Evolutionary conservation across 371 early-diverging fungal species (phyloP).

Genomic region (Furculomyces boomerangus): DNA sequence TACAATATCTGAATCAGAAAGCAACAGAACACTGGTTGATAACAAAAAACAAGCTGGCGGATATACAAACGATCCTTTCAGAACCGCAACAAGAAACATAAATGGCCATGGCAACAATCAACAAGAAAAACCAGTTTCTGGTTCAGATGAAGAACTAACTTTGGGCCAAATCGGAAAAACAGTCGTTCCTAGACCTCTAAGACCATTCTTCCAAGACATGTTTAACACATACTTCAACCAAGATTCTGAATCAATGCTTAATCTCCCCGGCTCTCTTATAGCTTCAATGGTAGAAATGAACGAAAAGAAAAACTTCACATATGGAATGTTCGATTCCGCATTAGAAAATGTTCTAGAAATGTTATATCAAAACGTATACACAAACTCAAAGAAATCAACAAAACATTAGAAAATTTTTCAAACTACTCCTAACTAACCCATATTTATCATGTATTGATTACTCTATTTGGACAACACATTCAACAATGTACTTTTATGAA

Average conservation of each 20-base stretch:
- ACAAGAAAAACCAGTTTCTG: not conserved
- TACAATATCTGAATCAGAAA: not conserved
- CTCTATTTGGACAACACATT: not conserved
- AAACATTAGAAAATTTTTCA: not conserved
- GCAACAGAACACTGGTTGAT: not conserved
- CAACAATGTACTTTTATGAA: not conserved
- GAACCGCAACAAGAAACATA: too few relatives aligned
- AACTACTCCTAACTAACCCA: not conserved
- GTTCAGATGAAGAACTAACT: not conserved
- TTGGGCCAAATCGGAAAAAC: not conserved
- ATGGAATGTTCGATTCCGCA: constrained; percentile 3
- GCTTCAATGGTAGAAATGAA: not conserved
- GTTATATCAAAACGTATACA: constrained; percentile 1
- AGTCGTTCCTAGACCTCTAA: not conserved
- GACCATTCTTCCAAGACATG: not conserved
- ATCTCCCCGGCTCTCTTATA: not conserved
- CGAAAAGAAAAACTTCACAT: not conserved
- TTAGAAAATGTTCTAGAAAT: constrained; percentile 1
- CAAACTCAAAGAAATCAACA: not conserved
- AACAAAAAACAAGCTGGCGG: not conserved
- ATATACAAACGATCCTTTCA: too few relatives aligned
- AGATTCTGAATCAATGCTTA: not conserved
- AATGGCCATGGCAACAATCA: not conserved
- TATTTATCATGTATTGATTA: not conserved
- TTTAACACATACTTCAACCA: not conserved